Evolutionary conservation across 192 early-diverging fungal genomes (phyloP).

Genomic region (Coemansia javaensis): DNA sequence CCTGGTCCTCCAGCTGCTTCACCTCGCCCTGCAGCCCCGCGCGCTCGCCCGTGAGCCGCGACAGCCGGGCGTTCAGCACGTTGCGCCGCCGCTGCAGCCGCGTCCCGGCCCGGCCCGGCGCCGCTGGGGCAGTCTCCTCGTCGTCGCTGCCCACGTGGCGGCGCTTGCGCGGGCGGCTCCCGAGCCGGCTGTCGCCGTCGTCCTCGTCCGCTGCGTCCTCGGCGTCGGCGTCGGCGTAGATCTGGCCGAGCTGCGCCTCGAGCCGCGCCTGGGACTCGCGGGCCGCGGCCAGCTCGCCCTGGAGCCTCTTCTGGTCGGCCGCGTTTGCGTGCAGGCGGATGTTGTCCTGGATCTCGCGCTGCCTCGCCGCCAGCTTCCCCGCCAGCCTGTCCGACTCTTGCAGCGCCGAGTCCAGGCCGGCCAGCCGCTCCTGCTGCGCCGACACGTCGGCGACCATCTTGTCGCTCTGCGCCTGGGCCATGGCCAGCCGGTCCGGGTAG

Average conservation of each 20-base stretch:
- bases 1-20: conserved; percentile 78
- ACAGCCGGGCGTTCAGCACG: conserved; percentile 29
- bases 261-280: conserved; percentile 25
- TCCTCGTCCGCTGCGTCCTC: conserved; percentile 1
- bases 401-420: conserved; percentile 45
- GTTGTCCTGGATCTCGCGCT: conserved; percentile 39
- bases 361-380: conserved; percentile 35
- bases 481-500: conserved; percentile 28
- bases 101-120: conserved; percentile 18
- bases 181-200: conserved; percentile 5
- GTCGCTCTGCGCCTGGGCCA: conserved; percentile 24
- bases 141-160: conserved; percentile 7
- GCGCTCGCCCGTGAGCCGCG: conserved; percentile 36
- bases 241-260: conserved; percentile 28
- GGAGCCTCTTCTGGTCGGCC: conserved; percentile 34
- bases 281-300: conserved; percentile 31
- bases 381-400: conserved; percentile 43
- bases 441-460: conserved; percentile 40
- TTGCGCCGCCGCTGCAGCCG: conserved; percentile 36
- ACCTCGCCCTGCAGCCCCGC: conserved; percentile 68
- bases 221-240: conserved; percentile 12
- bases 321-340: conserved; percentile 24
- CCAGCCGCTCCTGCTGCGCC: conserved; percentile 28
- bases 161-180: conserved; percentile 21
- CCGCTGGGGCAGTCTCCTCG: too few relatives aligned